phyloP scores from a whole-genome alignment of 2,329 filamentous ascomycete genomes.

The Fusarium buxicola region DNA sequence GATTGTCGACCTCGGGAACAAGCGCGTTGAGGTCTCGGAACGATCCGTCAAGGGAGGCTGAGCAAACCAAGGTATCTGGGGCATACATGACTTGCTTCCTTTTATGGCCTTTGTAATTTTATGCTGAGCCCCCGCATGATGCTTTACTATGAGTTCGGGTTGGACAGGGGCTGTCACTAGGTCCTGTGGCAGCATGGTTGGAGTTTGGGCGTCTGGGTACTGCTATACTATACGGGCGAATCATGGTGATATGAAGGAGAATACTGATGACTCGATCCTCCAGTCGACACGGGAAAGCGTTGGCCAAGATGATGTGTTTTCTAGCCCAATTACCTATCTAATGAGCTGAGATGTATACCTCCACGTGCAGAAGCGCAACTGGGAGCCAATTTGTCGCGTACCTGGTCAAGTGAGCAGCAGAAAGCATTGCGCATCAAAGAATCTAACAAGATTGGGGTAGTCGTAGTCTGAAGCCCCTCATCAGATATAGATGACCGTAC shows the following conservation, averaged over 20 bases:
- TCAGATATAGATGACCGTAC: too few relatives aligned
- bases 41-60: constrained; percentile 49
- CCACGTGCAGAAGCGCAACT: neutral
- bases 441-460: too few relatives aligned
- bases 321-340: constrained; percentile 24
- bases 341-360: constrained; percentile 21
- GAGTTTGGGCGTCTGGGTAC: constrained; percentile 36
- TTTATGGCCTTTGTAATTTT: constrained; percentile 27
- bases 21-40: constrained; percentile 67
- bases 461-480: too few relatives aligned
- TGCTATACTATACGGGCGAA: constrained; percentile 16
- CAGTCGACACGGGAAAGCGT: constrained; percentile 3
- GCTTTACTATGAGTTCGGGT: constrained; percentile 25
- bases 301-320: constrained; percentile 22
- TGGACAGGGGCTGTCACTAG: constrained; percentile 21
- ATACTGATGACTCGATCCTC: constrained; percentile 1
- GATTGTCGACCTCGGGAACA: constrained; percentile 79
- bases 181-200: constrained; percentile 22
- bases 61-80: constrained; percentile 9
- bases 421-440: too few relatives aligned
- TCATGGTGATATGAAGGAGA: constrained; percentile 9
- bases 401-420: too few relatives aligned
- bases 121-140: constrained; percentile 18
- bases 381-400: too few relatives aligned
- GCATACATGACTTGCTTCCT: neutral